phyloP scores from a whole-genome alignment of 139 green algal genomes.

The Auxenochlorella pyrenoidosa region DNA sequence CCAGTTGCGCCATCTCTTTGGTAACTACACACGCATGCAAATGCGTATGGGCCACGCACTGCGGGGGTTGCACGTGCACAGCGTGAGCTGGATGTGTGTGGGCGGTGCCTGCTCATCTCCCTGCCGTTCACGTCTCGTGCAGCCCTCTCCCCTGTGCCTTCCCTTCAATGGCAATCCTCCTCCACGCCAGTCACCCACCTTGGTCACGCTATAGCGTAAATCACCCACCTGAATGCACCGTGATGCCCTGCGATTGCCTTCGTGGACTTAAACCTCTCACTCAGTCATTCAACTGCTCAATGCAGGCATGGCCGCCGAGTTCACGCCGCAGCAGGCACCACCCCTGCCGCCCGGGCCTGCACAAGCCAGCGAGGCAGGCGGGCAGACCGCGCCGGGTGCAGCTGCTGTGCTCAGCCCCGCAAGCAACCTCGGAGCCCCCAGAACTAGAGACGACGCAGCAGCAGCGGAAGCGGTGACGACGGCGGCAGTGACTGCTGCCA shows the following conservation, averaged over 20 bases:
- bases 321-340: background rate
- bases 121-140: no score
- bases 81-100: background rate
- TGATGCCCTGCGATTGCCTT: no score
- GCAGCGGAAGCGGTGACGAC: background rate
- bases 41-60: no score
- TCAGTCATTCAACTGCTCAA: no score
- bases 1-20: no score
- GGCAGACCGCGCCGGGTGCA: background rate
- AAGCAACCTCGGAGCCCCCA: background rate
- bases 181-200: background rate
- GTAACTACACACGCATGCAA: no score
- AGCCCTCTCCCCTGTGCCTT: no score
- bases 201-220: no score
- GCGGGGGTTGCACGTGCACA: no score
- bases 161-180: background rate
- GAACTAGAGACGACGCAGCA: background rate
- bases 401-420: background rate
- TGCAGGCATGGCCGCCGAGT: slow-evolving; percentile 23
- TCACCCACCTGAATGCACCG: no score
- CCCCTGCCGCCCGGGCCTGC: background rate
- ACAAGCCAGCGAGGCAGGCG: background rate
- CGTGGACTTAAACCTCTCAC: no score
- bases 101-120: background rate
- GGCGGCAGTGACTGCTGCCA: background rate